Conservation (phyloP, 1,139 yeast species). For the Geotrichum australiense region DNA sequence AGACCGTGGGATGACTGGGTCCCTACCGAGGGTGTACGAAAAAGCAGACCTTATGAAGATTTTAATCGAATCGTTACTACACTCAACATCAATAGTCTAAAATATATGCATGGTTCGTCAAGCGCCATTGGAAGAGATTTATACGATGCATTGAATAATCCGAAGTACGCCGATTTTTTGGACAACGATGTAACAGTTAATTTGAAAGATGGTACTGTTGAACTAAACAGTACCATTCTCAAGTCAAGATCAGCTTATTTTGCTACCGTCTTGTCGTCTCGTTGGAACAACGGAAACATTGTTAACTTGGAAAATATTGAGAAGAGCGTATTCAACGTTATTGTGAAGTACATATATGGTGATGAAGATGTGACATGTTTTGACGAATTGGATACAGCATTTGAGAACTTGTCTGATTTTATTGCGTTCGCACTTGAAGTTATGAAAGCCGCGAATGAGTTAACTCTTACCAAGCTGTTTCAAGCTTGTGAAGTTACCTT, state of each 20-base stretch:
- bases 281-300: slow-evolving; percentile 42
- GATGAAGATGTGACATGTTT: slow-evolving; percentile 42
- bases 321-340: slow-evolving; percentile 41
- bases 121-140: slow-evolving; percentile 22
- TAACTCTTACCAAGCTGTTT: slow-evolving; percentile 54
- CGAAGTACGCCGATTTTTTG: slow-evolving; percentile 5
- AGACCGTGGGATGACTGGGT: slow-evolving; percentile 33
- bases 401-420: slow-evolving; percentile 40
- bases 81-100: slow-evolving; percentile 4
- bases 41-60: slow-evolving; percentile 14
- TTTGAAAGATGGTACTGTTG: slow-evolving; percentile 40
- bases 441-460: slow-evolving; percentile 56
- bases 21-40: slow-evolving; percentile 9
- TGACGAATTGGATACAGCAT: slow-evolving; percentile 27
- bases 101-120: slow-evolving; percentile 1
- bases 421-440: slow-evolving; percentile 53
- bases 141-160: slow-evolving; percentile 14
- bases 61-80: slow-evolving; percentile 10
- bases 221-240: slow-evolving; percentile 48
- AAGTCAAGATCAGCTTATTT: slow-evolving; percentile 56
- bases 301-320: slow-evolving; percentile 41
- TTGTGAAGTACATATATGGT: slow-evolving; percentile 57
- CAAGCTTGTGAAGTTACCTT: slow-evolving; percentile 57
- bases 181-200: slow-evolving; percentile 31
- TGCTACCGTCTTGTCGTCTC: slow-evolving; percentile 47